Evolutionary conservation across 306 rosid species (phyloP).

Genomic region (Ormosia semicastrata): DNA sequence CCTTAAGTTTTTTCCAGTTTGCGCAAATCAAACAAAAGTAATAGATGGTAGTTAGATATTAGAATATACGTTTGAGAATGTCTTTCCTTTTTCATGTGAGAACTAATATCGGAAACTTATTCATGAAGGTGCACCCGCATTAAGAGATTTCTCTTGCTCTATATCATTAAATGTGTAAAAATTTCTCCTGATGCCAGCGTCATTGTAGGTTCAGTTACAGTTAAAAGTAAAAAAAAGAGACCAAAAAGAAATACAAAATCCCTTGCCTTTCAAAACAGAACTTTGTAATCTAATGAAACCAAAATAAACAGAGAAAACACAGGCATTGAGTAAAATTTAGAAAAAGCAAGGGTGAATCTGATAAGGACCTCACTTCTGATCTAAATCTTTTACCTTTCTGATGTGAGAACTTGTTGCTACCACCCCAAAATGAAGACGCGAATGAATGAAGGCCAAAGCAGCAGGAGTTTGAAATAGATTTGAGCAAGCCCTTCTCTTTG

Average conservation of each 20-base stretch:
- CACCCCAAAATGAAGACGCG: neutral
- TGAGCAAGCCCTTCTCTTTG: no score
- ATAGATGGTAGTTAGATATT: neutral
- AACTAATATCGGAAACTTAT: no score
- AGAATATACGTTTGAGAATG: no score
- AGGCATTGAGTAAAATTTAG: neutral
- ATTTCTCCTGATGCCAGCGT: no score
- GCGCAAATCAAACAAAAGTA: neutral
- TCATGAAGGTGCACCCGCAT: no score
- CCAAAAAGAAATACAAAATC: neutral
- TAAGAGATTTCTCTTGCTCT: no score
- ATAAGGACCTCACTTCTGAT: neutral
- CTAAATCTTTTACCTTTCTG: neutral
- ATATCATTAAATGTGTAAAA: no score
- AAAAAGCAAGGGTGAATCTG: neutral
- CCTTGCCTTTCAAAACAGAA: neutral
- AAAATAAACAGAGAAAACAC: neutral
- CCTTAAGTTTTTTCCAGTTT: neutral
- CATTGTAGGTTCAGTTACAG: no score
- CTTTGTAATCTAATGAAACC: neutral
- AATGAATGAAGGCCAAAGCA: neutral
- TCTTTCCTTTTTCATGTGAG: no score
- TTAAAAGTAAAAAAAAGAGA: neutral
- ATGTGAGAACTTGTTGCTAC: neutral
- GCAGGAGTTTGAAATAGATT: no score